Conservation (phyloP, 129 eudicot genomes). For the Mikania micrantha region DNA sequence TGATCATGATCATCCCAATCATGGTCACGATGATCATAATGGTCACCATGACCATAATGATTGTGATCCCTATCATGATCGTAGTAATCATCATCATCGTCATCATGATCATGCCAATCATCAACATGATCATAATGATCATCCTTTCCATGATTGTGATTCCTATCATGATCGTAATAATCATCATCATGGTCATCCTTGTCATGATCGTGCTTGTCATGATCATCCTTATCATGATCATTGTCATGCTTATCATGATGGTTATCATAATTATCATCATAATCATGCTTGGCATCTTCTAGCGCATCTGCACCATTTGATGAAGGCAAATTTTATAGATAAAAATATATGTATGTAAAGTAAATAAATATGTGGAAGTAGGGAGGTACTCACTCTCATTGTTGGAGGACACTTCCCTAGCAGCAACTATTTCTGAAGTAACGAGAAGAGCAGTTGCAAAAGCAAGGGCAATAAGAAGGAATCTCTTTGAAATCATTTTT, state of each 20-base stretch:
- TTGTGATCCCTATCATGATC: no score
- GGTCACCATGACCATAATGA: not conserved
- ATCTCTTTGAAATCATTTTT: not conserved
- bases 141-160: no score
- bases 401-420: not conserved
- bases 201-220: not conserved
- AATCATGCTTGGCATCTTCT: not conserved
- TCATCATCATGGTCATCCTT: constrained; percentile 1
- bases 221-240: not conserved
- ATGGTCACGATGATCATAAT: no score
- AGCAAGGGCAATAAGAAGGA: not conserved
- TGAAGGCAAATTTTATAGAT: not conserved
- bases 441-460: not conserved
- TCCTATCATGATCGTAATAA: no score
- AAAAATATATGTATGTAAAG: not conserved
- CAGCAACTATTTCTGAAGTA: not conserved
- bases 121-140: no score
- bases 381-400: not conserved
- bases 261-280: not conserved
- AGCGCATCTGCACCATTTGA: not conserved
- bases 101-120: not conserved
- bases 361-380: not conserved
- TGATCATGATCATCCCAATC: not conserved
- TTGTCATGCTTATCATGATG: not conserved
- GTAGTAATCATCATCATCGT: not conserved